Percentiles rank a stretch among this genome's conserved stretches.
Evolutionary conservation across 306 rosid species (phyloP).

Genomic region (Cucurbita moschata): DNA sequence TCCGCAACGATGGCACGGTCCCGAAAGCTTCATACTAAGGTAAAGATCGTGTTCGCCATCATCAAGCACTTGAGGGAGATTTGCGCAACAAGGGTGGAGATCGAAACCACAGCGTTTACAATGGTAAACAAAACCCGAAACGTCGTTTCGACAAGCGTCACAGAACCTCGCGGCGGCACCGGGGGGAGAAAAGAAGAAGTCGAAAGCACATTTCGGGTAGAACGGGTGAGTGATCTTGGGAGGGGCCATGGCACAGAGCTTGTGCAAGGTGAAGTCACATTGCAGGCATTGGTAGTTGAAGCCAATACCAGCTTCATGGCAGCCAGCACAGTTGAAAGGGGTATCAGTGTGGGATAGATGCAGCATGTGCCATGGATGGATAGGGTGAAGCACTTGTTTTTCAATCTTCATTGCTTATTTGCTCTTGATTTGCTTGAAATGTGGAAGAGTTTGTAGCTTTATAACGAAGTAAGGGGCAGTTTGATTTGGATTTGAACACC

Average conservation of each 20-base stretch:
- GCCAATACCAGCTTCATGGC: conserved; percentile 48
- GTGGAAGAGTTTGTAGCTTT: neutral
- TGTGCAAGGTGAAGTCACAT: conserved; percentile 34
- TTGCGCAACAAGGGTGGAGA: conserved; percentile 43
- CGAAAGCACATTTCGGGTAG: conserved; percentile 26
- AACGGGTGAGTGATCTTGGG: conserved; percentile 22
- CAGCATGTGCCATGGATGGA: conserved; percentile 32
- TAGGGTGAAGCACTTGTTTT: conserved; percentile 23
- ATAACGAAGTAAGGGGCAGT: conserved; percentile 3
- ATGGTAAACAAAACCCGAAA: conserved; percentile 32
- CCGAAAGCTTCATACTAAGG: conserved; percentile 22
- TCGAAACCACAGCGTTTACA: conserved; percentile 35
- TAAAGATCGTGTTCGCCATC: conserved; percentile 27
- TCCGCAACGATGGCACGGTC: conserved; percentile 29
- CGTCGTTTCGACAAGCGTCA: conserved; percentile 28
- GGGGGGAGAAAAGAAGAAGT: conserved; percentile 18
- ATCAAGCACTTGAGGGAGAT: conserved; percentile 35
- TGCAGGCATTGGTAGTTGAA: conserved; percentile 28
- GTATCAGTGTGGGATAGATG: conserved; percentile 26
- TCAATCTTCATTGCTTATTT: neutral
- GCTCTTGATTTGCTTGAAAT: neutral
- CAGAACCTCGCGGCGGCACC: conserved; percentile 19
- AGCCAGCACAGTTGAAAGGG: conserved; percentile 41
- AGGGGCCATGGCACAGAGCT: conserved; percentile 28
- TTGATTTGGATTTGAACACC: conserved; percentile 1